A percentile compares a stretch with the other conserved stretches of the same genome.
Evolutionary conservation across 805 yeast species (phyloP).

Genomic region (Lipomyces starkeyi): DNA sequence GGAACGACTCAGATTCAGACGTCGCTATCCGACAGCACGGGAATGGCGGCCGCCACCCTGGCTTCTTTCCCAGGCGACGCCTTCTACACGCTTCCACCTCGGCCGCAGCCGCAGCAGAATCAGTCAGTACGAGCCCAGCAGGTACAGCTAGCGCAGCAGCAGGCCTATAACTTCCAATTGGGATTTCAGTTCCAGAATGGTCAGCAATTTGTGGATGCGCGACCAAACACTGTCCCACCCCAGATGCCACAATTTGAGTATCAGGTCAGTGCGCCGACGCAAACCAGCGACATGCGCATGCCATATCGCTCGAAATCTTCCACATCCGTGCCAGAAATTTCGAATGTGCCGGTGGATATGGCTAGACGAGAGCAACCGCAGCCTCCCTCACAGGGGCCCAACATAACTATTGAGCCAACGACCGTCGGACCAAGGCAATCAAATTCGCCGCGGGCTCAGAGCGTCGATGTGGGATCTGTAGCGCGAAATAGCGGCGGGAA

Average conservation of each 20-base stretch:
- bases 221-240: background rate
- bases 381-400: conserved; percentile 19
- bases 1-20: conserved; percentile 3
- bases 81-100: background rate
- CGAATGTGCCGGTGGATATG: background rate
- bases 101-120: conserved; percentile 15
- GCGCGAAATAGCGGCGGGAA: background rate
- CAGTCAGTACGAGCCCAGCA: conserved; percentile 15
- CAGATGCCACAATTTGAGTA: conserved; percentile 3
- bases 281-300: background rate
- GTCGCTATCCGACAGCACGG: conserved; percentile 19
- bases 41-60: conserved; percentile 19
- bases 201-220: background rate
- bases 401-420: background rate
- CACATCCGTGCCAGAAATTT: background rate
- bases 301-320: conserved; percentile 6
- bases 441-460: background rate
- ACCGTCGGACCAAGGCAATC: background rate
- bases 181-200: background rate
- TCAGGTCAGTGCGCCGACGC: background rate
- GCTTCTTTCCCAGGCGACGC: conserved; percentile 3
- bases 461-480: conserved; percentile 1
- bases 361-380: conserved; percentile 12
- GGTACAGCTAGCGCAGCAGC: conserved; percentile 16
- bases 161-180: conserved; percentile 7